Base-by-base conservation (phyloP, 768 basidiomycete species). In the Glaciozyma martinii region DNA sequence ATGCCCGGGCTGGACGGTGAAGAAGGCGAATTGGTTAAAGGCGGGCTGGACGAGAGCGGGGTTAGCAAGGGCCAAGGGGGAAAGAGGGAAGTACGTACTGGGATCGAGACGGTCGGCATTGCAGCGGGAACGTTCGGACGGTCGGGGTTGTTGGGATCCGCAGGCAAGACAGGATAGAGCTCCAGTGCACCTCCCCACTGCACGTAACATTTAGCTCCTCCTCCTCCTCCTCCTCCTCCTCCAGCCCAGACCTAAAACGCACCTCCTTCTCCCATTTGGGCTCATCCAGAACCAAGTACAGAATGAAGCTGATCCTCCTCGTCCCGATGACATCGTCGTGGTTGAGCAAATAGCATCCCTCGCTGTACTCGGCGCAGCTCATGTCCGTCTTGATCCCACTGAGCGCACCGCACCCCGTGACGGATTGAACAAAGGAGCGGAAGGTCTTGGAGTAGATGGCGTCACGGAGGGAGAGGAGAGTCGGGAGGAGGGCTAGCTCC, bases 311-410 rank as follows among this genome's bases (percentile, higher is more conserved):
- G 60, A 97, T 88, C 49, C 90, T 84, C 30, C 94, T 86, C 12
- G 90, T 84, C 66, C 91, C 91, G 74, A 97, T 97, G 30, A 94
- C 93, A 76, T 98, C 94, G 84, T 98, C 94, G 80, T 98, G 94
- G 77, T 94, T 90, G 73, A 98, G 85, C 15, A 98, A 83, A 77
- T 98, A 92, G 76, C 87, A 95, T 53, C 91, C 90, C 66, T 86
- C 84, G 25, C 85, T 86, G 78, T 97, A 57, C 12, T 88, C 85
- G 74, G 90, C 91, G 65, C 94, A 87, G 50, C 89, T 89, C 85
- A 93, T 92, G 79, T 98, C 94, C 74, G 90, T 91, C 76, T 92
- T 94, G 50, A 80, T 82, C 57, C 92, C 91, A 33, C 89, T 91
- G 54, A 98, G 82, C 8, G 92, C 85, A 6, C 90, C 92, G 70